Conservation (phyloP, 2,329 filamentous ascomycete genomes). For the Talaromyces pinophilus region DNA sequence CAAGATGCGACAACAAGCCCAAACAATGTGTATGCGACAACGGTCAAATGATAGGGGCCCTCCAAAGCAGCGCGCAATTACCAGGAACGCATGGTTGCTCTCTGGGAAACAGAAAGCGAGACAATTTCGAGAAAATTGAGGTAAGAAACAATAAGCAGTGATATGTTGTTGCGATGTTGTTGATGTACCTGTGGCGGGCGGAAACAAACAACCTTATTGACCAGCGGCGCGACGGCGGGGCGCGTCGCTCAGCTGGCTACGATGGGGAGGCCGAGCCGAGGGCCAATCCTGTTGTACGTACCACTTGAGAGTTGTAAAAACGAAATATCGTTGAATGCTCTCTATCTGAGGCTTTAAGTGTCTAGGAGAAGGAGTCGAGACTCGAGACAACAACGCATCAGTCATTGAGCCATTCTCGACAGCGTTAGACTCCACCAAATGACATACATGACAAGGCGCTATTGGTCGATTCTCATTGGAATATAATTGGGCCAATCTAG, state of each 20-base stretch:
- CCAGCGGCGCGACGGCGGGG: conserved; percentile 10
- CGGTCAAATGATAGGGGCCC: no score
- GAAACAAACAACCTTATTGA: conserved; percentile 2
- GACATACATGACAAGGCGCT: background rate
- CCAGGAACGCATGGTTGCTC: conserved; percentile 6
- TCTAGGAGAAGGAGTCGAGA: background rate
- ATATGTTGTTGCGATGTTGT: background rate
- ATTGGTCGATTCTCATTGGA: background rate
- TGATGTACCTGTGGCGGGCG: background rate
- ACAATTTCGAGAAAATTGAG: background rate
- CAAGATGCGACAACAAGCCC: conserved; percentile 7
- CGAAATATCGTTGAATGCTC: background rate
- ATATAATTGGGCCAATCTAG: conserved; percentile 8
- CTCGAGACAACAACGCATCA: background rate
- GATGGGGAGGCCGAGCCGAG: background rate
- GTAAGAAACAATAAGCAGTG: background rate
- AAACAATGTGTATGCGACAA: background rate
- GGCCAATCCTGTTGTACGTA: background rate
- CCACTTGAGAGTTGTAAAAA: background rate
- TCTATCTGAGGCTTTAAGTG: background rate
- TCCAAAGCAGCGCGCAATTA: background rate
- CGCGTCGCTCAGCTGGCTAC: background rate
- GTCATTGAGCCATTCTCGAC: background rate
- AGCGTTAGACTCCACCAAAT: background rate
- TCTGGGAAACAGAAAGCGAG: background rate